Percentiles rank a stretch among this genome's conserved stretches.
Evolutionary conservation across 2,329 filamentous ascomycete species (phyloP).

Genomic region (Penicillium aurantiogriseum): DNA sequence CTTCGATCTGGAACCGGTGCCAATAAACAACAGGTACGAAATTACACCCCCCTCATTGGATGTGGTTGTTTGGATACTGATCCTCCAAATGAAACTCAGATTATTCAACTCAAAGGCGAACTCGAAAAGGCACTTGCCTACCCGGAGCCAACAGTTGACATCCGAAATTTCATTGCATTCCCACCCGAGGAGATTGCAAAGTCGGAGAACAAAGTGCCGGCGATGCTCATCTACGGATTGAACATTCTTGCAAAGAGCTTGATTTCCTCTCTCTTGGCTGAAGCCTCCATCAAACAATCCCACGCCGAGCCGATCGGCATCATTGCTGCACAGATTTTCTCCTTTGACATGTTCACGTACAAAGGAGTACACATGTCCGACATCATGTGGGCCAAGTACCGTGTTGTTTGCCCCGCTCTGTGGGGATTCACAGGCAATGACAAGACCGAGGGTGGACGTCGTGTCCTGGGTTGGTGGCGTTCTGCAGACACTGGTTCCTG

Average conservation of each 20-base stretch:
- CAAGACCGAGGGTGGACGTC: constrained; percentile 65
- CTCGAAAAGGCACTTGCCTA: constrained; percentile 57
- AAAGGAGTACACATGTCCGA: constrained; percentile 70
- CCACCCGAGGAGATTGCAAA: constrained; percentile 40
- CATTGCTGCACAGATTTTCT: constrained; percentile 71
- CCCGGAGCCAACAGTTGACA: constrained; percentile 55
- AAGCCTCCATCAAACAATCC: constrained; percentile 62
- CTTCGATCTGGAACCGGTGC: constrained; percentile 60
- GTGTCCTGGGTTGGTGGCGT: constrained; percentile 71
- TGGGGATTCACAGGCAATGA: constrained; percentile 81
- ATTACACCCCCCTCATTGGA: neutral
- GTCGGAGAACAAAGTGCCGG: constrained; percentile 55
- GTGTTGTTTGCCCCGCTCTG: constrained; percentile 75
- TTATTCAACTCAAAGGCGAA: constrained; percentile 49
- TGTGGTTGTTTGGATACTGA: constrained; percentile 8
- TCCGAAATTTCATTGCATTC: constrained; percentile 53
- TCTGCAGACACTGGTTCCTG: constrained; percentile 55
- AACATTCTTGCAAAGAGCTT: constrained; percentile 74
- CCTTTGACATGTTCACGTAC: constrained; percentile 64
- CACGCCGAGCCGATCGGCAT: constrained; percentile 78
- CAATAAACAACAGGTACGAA: constrained; percentile 56
- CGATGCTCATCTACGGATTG: constrained; percentile 70
- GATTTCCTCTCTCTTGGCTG: constrained; percentile 66
- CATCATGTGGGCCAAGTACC: constrained; percentile 83
- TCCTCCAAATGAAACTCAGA: constrained; percentile 12